Percentiles rank a stretch among this genome's conserved stretches.
phyloP scores from a whole-genome alignment of 768 basidiomycete species.

The Fibroporia radiculosa region DNA sequence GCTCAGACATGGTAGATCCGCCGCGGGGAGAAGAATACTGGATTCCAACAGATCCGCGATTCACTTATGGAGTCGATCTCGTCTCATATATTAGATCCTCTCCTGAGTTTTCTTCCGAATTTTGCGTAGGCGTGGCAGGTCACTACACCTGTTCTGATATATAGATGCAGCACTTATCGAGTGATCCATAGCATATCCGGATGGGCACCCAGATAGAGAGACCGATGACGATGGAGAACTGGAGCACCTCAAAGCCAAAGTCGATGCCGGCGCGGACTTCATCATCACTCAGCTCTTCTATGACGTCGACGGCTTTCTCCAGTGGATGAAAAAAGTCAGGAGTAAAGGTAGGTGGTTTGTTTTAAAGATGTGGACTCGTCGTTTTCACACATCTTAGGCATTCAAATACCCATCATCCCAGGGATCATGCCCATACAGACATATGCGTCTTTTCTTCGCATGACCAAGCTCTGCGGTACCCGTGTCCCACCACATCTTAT shows the following conservation, averaged over 20 bases:
- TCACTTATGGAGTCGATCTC: conserved; percentile 82
- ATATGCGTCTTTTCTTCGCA: conserved; percentile 84
- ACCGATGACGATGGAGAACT: conserved; percentile 57
- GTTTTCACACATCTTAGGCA: conserved; percentile 44
- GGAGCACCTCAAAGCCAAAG: conserved; percentile 70
- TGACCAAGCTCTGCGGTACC: conserved; percentile 84
- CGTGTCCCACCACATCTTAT: conserved; percentile 63
- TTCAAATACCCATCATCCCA: conserved; percentile 84
- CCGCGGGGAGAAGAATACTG: conserved; percentile 92
- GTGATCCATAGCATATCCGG: conserved; percentile 67
- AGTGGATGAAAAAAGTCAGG: conserved; percentile 71
- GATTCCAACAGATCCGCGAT: conserved; percentile 77
- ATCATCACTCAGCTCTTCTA: conserved; percentile 97
- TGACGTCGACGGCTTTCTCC: conserved; percentile 80
- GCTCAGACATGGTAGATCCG: conserved; percentile 51
- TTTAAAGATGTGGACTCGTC: neutral
- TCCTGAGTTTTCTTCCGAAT: conserved; percentile 71
- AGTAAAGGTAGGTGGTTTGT: conserved; percentile 48
- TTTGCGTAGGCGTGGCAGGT: conserved; percentile 96
- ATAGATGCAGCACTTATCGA: neutral
- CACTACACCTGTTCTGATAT: conserved; percentile 7
- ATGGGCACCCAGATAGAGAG: conserved; percentile 67
- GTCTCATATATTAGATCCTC: conserved; percentile 79
- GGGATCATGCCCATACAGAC: conserved; percentile 99
- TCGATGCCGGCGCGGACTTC: conserved; percentile 93